These are phyloP conservation scores for Aspergillus sojae DNA, from an alignment of 2,329 filamentous ascomycete genomes.

Conservation along the genomic window DNA sequence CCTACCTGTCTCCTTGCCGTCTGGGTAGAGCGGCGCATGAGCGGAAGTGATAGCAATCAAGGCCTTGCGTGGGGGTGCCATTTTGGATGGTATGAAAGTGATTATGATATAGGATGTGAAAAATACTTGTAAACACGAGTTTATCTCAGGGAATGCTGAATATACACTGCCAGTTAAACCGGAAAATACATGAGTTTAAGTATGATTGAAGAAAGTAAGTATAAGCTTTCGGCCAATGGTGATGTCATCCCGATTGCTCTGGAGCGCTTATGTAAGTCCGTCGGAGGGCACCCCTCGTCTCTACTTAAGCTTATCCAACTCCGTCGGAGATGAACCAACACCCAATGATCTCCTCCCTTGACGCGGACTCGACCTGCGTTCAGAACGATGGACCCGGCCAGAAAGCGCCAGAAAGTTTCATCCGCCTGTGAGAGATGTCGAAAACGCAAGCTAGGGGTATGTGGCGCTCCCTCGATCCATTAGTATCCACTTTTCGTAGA, in stretches of 20 bases:
- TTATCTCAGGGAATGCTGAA: background rate
- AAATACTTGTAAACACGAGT: background rate
- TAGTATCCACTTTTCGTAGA: background rate
- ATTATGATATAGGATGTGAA: background rate
- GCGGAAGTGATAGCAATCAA: slow-evolving; percentile 9
- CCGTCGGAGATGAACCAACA: background rate
- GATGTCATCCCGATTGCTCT: background rate
- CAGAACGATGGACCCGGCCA: background rate
- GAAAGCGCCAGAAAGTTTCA: slow-evolving; percentile 4
- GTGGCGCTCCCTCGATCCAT: background rate
- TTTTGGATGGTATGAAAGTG: background rate
- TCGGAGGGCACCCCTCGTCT: background rate
- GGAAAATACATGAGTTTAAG: background rate
- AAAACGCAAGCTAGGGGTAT: background rate
- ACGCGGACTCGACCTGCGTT: background rate
- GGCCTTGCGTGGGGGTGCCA: slow-evolving; percentile 4
- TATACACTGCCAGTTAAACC: background rate
- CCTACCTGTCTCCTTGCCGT: slow-evolving; percentile 7
- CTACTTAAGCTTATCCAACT: background rate
- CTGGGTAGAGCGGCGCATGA: slow-evolving; percentile 10
- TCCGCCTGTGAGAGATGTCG: slow-evolving; percentile 5
- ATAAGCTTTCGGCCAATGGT: background rate
- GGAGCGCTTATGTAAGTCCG: background rate
- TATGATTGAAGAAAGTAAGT: background rate
- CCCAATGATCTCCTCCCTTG: background rate